Evolutionary conservation across 805 yeast genomes (phyloP).

Genomic region (Isabelozyma gotoi): DNA sequence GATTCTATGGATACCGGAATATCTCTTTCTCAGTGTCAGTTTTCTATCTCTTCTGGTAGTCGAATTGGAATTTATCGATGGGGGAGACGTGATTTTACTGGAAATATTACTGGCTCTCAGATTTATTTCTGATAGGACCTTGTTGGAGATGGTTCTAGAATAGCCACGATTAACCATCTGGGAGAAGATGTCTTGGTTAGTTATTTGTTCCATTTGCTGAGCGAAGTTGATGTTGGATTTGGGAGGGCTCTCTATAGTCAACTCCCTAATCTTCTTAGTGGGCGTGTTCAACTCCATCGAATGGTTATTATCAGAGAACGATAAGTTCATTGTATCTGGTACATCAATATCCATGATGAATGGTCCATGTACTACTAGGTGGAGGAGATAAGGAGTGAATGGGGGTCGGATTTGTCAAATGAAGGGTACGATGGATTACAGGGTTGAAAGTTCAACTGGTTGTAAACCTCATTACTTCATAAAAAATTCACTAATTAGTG

Average conservation of each 20-base stretch:
- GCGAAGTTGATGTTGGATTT: slow-evolving; percentile 6
- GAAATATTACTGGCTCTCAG: slow-evolving; percentile 40
- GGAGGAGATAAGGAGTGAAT: neutral
- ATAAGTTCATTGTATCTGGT: slow-evolving; percentile 11
- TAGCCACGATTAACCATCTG: slow-evolving; percentile 44
- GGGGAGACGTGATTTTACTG: slow-evolving; percentile 14
- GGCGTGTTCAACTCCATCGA: slow-evolving; percentile 32
- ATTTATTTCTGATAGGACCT: slow-evolving; percentile 46
- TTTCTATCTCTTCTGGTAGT: slow-evolving; percentile 7
- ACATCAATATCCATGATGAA: neutral
- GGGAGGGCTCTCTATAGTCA: slow-evolving; percentile 32
- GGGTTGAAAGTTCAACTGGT: no score
- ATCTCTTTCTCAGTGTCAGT: slow-evolving; percentile 20
- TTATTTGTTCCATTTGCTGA: neutral
- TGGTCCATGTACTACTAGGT: neutral
- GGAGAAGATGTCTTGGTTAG: neutral
- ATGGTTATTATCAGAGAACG: slow-evolving; percentile 16
- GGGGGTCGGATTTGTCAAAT: no score
- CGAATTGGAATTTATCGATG: slow-evolving; percentile 8
- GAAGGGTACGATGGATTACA: no score
- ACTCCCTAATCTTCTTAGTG: slow-evolving; percentile 33
- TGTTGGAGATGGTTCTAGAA: slow-evolving; percentile 46
- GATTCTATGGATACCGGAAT: slow-evolving; percentile 31
- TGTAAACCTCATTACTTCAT: no score
- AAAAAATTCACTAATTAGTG: neutral